phyloP scores from a whole-genome alignment of 2,329 filamentous ascomycete genomes.

The Exophiala phaeomuriformis region DNA sequence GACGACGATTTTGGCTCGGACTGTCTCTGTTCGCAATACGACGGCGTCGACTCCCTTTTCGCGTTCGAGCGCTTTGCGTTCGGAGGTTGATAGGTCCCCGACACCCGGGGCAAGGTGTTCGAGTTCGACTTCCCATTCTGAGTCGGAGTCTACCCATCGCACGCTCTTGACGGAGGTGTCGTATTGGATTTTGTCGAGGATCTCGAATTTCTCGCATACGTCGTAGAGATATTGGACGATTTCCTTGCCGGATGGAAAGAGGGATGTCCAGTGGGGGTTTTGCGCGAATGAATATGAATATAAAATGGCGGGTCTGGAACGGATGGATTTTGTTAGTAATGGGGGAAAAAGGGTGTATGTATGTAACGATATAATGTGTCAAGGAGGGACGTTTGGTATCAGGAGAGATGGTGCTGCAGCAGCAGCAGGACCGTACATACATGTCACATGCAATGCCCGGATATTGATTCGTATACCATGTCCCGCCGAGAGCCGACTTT shows the following conservation, averaged over 20 bases:
- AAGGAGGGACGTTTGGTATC: no score
- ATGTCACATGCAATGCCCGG: constrained; percentile 53
- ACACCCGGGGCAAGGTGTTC: constrained; percentile 46
- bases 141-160: constrained; percentile 47
- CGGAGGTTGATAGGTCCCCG: constrained; percentile 47
- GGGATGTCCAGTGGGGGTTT: constrained; percentile 46
- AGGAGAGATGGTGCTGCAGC: neutral
- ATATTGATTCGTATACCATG: constrained; percentile 59
- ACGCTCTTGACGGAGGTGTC: constrained; percentile 51
- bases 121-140: constrained; percentile 50
- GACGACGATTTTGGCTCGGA: constrained; percentile 49
- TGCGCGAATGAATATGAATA: constrained; percentile 53
- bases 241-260: constrained; percentile 45
- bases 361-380: no score
- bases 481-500: constrained; percentile 52
- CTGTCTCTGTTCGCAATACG: constrained; percentile 45
- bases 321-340: neutral
- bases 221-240: constrained; percentile 47
- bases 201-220: constrained; percentile 46
- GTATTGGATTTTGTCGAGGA: constrained; percentile 52
- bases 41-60: constrained; percentile 42
- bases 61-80: constrained; percentile 40
- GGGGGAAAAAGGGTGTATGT: neutral
- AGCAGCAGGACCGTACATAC: constrained; percentile 28
- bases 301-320: constrained; percentile 44